Conservation (phyloP, 805 yeast genomes). For the Metschnikowia similis region DNA sequence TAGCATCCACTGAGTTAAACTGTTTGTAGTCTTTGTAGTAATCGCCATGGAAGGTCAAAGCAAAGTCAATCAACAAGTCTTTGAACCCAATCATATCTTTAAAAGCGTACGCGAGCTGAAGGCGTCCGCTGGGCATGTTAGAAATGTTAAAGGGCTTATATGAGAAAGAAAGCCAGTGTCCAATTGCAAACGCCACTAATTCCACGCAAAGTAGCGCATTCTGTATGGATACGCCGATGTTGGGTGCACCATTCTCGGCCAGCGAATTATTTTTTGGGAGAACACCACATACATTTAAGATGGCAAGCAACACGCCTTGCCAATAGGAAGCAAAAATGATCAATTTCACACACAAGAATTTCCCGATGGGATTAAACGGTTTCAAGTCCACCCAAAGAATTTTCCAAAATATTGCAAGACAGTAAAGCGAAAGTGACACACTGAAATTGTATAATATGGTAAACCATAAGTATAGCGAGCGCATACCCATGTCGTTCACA, state of each 20-base stretch:
- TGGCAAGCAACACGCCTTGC: slow-evolving; percentile 72
- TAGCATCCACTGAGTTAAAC: slow-evolving; percentile 76
- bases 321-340: slow-evolving; percentile 97
- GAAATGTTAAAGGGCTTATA: slow-evolving; percentile 64
- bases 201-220: slow-evolving; percentile 80
- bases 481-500: slow-evolving; percentile 44
- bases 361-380: slow-evolving; percentile 85
- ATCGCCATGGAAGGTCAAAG: slow-evolving; percentile 63
- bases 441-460: slow-evolving; percentile 71
- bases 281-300: slow-evolving; percentile 46
- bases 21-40: slow-evolving; percentile 69
- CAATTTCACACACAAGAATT: slow-evolving; percentile 86
- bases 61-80: slow-evolving; percentile 80
- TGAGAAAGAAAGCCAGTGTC: slow-evolving; percentile 86
- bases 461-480: slow-evolving; percentile 58
- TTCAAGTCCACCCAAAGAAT: slow-evolving; percentile 74
- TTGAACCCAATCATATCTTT: slow-evolving; percentile 70
- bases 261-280: slow-evolving; percentile 32
- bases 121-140: slow-evolving; percentile 62
- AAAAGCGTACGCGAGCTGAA: slow-evolving; percentile 58
- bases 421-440: slow-evolving; percentile 77
- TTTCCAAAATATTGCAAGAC: slow-evolving; percentile 88
- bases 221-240: slow-evolving; percentile 60
- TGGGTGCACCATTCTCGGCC: slow-evolving; percentile 24
- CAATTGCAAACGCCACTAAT: slow-evolving; percentile 76